Conservation (phyloP, 2,329 filamentous ascomycete genomes). For the Dichotomopilus funicola region DNA sequence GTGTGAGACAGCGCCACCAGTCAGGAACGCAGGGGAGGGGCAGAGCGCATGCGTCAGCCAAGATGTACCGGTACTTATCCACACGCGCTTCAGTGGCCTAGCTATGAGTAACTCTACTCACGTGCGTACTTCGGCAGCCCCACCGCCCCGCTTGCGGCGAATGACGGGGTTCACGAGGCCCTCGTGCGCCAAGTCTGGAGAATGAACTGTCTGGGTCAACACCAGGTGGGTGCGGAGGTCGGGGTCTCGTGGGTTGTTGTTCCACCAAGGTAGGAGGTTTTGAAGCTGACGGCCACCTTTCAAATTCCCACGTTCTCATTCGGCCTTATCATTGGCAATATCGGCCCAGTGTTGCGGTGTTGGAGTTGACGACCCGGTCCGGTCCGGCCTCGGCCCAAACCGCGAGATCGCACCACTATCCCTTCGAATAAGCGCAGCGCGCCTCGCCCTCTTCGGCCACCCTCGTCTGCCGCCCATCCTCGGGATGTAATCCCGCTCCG, state of each 20-base stretch:
- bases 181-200: not conserved
- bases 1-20: not conserved
- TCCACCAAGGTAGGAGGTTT: too few species aligned
- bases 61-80: not conserved
- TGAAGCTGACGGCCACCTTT: not conserved
- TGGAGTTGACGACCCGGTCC: conserved; percentile 6
- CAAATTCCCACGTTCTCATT: not conserved
- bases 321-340: not conserved
- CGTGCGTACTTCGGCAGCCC: not conserved
- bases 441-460: conserved; percentile 15
- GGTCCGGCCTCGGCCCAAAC: not conserved
- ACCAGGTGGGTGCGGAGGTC: not conserved
- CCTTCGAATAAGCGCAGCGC: conserved; percentile 18
- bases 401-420: conserved; percentile 14
- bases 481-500: conserved; percentile 18
- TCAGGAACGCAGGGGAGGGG: conserved; percentile 1
- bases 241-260: too few species aligned
- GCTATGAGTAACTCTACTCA: not conserved
- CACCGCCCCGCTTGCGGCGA: not conserved
- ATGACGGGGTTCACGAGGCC: not conserved
- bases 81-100: not conserved
- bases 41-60: conserved; percentile 7
- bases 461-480: conserved; percentile 10
- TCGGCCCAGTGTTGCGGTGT: conserved; percentile 18
- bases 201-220: not conserved